Percentiles rank a stretch among this genome's conserved stretches.
Conservation (phyloP, 345 rosid species). For the Schrenkiella parvula region DNA sequence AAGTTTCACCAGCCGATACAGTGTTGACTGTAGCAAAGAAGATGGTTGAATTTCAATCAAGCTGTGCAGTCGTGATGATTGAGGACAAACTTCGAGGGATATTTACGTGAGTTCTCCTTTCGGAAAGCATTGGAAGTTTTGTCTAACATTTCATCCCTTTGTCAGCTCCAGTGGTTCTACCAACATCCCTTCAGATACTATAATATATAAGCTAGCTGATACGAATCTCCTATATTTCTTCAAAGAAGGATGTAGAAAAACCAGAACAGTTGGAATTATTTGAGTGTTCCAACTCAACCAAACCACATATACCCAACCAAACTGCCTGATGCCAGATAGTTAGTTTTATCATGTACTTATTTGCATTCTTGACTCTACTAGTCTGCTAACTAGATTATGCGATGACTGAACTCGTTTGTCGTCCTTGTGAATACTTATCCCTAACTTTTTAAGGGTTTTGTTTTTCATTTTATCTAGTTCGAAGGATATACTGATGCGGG, state of each 20-base stretch:
- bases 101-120: constrained; percentile 64
- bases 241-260: neutral
- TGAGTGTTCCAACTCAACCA: neutral
- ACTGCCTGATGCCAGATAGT: neutral
- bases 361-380: neutral
- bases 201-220: neutral
- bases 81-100: constrained; percentile 84
- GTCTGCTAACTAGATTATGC: neutral
- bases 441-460: constrained; percentile 8
- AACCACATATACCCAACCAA: neutral
- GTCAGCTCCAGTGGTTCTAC: neutral
- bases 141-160: neutral
- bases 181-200: neutral
- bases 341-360: neutral
- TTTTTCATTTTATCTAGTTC: constrained; percentile 49
- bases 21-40: constrained; percentile 65
- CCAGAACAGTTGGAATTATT: neutral
- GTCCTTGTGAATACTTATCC: neutral
- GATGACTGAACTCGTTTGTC: neutral
- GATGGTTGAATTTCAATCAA: constrained; percentile 75
- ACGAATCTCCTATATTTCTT: neutral
- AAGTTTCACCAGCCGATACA: constrained; percentile 76
- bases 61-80: constrained; percentile 70
- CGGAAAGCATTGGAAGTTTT: neutral
- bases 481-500: constrained; percentile 97